Evolutionary conservation across 352 stramenopile genomes (phyloP), one percentile per base, ranked within the genome.

Genomic region (Pythium rishiriense): DNA sequence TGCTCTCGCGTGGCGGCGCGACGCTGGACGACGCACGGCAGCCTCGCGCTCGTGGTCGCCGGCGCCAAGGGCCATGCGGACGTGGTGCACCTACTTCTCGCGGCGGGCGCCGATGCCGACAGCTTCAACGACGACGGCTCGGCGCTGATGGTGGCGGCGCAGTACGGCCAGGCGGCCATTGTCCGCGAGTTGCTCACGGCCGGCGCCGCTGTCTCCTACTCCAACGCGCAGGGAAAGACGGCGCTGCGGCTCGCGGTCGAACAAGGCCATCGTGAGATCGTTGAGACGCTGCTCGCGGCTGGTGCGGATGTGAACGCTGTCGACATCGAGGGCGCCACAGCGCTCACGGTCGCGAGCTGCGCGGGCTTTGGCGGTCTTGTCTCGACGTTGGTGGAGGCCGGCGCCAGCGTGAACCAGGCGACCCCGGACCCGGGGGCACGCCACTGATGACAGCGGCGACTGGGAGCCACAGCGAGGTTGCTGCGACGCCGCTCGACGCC

Each of bases 231-330:
- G 2, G 50, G 56, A 6, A 54, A 53, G 9, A 66, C 70, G 17
- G 57, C 68, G 0, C 46, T 81, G 19, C 62, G 72, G 45, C 58
- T 78, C 19, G 73, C 73, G 28, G 51, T 58, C 7, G 57, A 59
- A 2, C 68, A 70, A 19, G 73, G 73, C 1, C 66, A 75, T 24
- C 54, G 41, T 21, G 54, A 28, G 1, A 31, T 29, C 12, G 49
- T 56, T 31, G 12, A 6, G 28, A n/a, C 21, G 49, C 31, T 56
- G 49, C 19, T 56, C 29, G 29, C 2, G 29, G 49, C 49, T 11
- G 49, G 49, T 9, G 49, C 49, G 31, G 31, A 45, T 17, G 47
- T 41, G 11, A 24, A 54, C 47, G 14, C 28, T 1, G 26, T 6
- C 12, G 26, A 41, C 26, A 2, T 1, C 1, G 14, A 41, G 26